Percentiles rank a stretch among this genome's conserved stretches.
These are phyloP conservation scores for Cercis canadensis DNA, from an alignment of 306 rosid genomes.

Conservation along the genomic window DNA sequence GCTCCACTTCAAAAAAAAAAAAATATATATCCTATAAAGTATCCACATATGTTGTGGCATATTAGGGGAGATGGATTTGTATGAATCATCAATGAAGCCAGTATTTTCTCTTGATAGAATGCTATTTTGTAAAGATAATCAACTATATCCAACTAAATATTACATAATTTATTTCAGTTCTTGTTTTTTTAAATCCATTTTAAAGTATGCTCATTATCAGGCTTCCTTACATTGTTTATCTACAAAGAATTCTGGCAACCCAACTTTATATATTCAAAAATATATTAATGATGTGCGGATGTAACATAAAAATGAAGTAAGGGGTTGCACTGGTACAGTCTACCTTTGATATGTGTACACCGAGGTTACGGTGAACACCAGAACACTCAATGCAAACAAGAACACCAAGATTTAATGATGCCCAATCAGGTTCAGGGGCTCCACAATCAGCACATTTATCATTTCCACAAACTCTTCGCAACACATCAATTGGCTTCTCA, in stretches of 20 bases:
- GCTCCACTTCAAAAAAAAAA: too few relatives aligned
- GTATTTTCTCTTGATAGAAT: not conserved
- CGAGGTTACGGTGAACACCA: slow-evolving; percentile 99
- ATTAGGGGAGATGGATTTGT: slow-evolving; percentile 5
- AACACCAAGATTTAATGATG: slow-evolving; percentile 96
- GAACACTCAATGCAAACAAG: slow-evolving; percentile 99
- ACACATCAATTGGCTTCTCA: slow-evolving; percentile 91
- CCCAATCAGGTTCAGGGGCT: slow-evolving; percentile 98
- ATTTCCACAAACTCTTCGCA: slow-evolving; percentile 89
- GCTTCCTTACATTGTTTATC: slow-evolving; percentile 16
- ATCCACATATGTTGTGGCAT: slow-evolving; percentile 2
- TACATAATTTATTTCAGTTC: slow-evolving; percentile 16
- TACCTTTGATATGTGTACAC: slow-evolving; percentile 99
- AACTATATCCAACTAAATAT: not conserved
- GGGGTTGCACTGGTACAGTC: slow-evolving; percentile 21
- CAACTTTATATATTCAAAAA: not conserved
- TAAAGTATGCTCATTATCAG: slow-evolving; percentile 14
- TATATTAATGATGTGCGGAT: slow-evolving; percentile 16
- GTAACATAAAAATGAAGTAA: not conserved
- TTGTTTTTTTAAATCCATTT: not conserved
- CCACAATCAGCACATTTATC: slow-evolving; percentile 99
- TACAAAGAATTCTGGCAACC: not conserved
- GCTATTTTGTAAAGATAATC: not conserved
- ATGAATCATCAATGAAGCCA: slow-evolving; percentile 3
- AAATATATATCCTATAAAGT: not conserved